Conservation (phyloP, 768 basidiomycete species). For the Lactarius hatsudake region DNA sequence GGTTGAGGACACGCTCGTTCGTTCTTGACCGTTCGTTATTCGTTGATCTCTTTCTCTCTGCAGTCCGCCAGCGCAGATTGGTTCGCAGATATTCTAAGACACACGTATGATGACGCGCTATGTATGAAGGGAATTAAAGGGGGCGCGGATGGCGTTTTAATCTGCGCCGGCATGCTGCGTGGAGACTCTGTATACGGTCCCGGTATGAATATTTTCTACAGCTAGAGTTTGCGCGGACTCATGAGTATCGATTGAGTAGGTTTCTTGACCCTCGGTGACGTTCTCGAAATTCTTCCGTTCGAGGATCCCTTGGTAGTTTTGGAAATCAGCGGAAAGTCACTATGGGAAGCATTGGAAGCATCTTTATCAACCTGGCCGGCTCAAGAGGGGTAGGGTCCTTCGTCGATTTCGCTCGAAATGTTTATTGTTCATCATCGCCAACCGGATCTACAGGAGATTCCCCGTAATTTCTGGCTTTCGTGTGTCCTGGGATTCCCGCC, state of each 20-base stretch:
- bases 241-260: slow-evolving; percentile 41
- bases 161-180: slow-evolving; percentile 80
- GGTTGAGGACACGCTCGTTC: slow-evolving; percentile 38
- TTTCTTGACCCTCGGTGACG: slow-evolving; percentile 76
- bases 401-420: background rate
- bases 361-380: slow-evolving; percentile 78
- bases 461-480: slow-evolving; percentile 82
- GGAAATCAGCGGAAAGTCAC: slow-evolving; percentile 70
- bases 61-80: slow-evolving; percentile 75
- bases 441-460: slow-evolving; percentile 59
- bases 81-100: slow-evolving; percentile 81
- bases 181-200: slow-evolving; percentile 85
- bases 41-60: background rate
- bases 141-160: slow-evolving; percentile 76
- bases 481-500: slow-evolving; percentile 83
- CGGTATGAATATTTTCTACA: slow-evolving; percentile 41
- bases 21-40: background rate
- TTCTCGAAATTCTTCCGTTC: slow-evolving; percentile 86
- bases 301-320: slow-evolving; percentile 81
- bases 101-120: slow-evolving; percentile 75
- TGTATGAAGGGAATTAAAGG: slow-evolving; percentile 50
- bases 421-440: background rate
- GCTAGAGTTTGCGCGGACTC: background rate
- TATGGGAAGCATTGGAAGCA: slow-evolving; percentile 79
- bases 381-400: slow-evolving; percentile 71